Evolutionary conservation across 495 filamentous ascomycete species (phyloP), one percentile per base, ranked within the genome.

Genomic region (Penicillium paxilli): DNA sequence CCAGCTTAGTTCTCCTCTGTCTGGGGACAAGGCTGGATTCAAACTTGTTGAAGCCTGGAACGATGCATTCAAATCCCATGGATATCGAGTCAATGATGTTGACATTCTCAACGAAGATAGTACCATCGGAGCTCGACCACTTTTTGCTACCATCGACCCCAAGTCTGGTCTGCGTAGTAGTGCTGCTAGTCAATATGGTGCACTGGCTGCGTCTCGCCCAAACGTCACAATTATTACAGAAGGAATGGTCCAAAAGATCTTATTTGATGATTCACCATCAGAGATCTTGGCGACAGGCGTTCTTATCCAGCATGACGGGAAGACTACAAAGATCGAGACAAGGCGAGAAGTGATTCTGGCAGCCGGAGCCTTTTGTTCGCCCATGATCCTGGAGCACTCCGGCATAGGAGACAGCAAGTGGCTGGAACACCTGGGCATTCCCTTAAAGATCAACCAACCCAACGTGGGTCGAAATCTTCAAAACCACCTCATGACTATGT

Each of bases 361-460:
- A 0, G 80, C 80, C 2, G 83, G 83, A 0, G 63, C 65, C 5
- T 60, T 84, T 17, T 72, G 80, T 30, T 78, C 79, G 4, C 78
- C 81, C 0, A 77, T 81, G 49, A 26, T 84, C 0, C 68, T 85
- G 0, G 78, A 84, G 57, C 58, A 81, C 0, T 83, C 80, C 0
- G 82, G 82, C 0, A 67, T 85, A 3, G 65, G 60, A 0, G 35
- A 47, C 14, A 57, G 49, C 24, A 48, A 55, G 3, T 49, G 28
- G 20, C 19, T 59, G n/a, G 17, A 11, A 0, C 5, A 22, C 5
- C 32, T 60, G 6, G 54, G 30, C 1, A 77, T 75, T 52, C 58
- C 68, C 8, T 45, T 66, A 2, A 33, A 62, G 17, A 58, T 75
- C 35, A 60, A 76, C 19, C 70, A 67, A 25, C 58, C 61, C 6